Conservation (phyloP, 352 stramenopile genomes). For the Phytophthora multivora region DNA sequence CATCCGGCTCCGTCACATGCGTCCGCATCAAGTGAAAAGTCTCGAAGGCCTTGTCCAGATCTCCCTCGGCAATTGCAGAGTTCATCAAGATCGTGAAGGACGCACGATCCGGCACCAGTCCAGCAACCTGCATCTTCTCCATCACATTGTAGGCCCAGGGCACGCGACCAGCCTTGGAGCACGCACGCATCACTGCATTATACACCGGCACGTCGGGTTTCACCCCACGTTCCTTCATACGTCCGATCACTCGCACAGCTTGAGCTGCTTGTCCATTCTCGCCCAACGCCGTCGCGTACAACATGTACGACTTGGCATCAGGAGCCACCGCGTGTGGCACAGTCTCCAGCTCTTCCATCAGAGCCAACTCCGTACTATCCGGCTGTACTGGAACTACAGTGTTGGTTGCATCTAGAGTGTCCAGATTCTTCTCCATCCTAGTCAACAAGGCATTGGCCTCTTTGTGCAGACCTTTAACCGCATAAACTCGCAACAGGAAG, state of each 20-base stretch:
- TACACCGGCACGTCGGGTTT: constrained; percentile 61
- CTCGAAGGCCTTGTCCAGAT: constrained; percentile 83
- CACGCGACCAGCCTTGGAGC: constrained; percentile 61
- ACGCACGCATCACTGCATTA: constrained; percentile 88
- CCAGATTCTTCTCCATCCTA: constrained; percentile 75
- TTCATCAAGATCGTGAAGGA: constrained; percentile 87
- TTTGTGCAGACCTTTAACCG: constrained; percentile 58
- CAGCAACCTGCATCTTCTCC: constrained; percentile 85
- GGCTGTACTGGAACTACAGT: constrained; percentile 18
- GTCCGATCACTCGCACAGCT: constrained; percentile 72
- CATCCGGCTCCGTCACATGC: constrained; percentile 69
- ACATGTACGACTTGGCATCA: constrained; percentile 74
- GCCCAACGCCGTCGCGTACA: constrained; percentile 72
- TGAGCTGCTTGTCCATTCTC: constrained; percentile 47
- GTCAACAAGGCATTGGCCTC: constrained; percentile 74
- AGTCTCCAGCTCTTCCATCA: constrained; percentile 46
- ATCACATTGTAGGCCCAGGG: constrained; percentile 87
- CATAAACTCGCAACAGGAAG: constrained; percentile 76
- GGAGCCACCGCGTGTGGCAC: constrained; percentile 58
- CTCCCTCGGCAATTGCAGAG: constrained; percentile 67
- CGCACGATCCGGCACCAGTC: constrained; percentile 60
- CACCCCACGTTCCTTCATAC: constrained; percentile 81
- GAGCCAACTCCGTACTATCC: constrained; percentile 33
- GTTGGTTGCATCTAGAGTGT: background rate
- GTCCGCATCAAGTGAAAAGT: constrained; percentile 87